Evolutionary conservation across 2,329 filamentous ascomycete genomes (phyloP).

Genomic region (Fusarium annulatum): DNA sequence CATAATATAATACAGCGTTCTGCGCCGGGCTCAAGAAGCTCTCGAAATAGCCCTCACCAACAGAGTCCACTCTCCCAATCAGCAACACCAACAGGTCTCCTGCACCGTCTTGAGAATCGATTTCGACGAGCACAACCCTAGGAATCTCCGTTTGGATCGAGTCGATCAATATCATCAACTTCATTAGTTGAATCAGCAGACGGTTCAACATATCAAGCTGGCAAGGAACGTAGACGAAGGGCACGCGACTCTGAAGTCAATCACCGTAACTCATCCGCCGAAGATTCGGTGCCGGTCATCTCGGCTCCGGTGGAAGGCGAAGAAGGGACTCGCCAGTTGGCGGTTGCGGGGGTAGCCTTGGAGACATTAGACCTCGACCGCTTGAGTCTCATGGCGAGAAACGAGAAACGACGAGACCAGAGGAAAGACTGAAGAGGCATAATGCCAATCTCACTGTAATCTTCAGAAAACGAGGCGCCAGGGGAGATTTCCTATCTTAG

Average conservation of each 20-base stretch:
- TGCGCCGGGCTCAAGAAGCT: slow-evolving; percentile 16
- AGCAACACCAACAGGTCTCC: slow-evolving; percentile 38
- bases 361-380: slow-evolving; percentile 49
- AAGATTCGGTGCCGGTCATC: slow-evolving; percentile 23
- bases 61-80: slow-evolving; percentile 42
- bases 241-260: slow-evolving; percentile 46
- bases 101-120: slow-evolving; percentile 38
- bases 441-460: not conserved
- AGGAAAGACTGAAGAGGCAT: not conserved
- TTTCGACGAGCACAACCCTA: slow-evolving; percentile 43
- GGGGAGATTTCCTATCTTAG: slow-evolving; percentile 29
- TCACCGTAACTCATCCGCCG: slow-evolving; percentile 41
- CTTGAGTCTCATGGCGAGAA: slow-evolving; percentile 45
- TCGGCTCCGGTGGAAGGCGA: slow-evolving; percentile 32
- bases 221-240: slow-evolving; percentile 46
- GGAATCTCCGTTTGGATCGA: slow-evolving; percentile 36
- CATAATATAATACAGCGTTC: slow-evolving; percentile 14
- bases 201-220: slow-evolving; percentile 34
- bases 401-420: slow-evolving; percentile 28
- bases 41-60: slow-evolving; percentile 20
- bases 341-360: slow-evolving; percentile 44
- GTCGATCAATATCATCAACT: slow-evolving; percentile 28
- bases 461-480: not conserved
- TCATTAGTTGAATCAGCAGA: slow-evolving; percentile 11
- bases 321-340: slow-evolving; percentile 42